Conservation (phyloP, 2,329 filamentous ascomycete genomes). For the Fusarium anguioides region DNA sequence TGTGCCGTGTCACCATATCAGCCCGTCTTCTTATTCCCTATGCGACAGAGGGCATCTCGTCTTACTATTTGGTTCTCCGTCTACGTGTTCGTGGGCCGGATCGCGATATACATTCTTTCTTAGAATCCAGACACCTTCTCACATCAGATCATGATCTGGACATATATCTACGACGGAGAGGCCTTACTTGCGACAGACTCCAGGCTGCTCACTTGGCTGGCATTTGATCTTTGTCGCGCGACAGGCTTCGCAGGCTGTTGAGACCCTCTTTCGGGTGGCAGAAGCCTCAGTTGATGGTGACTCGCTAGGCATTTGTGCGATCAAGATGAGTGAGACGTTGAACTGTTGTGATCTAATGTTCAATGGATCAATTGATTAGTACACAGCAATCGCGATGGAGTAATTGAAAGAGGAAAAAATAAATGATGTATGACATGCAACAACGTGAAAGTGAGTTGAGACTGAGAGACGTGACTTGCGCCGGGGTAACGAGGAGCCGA, state of each 20-base stretch:
- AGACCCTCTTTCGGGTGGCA: constrained; percentile 42
- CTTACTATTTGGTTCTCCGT: constrained; percentile 56
- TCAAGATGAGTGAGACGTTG: neutral
- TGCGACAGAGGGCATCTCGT: neutral
- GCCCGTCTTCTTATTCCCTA: too few relatives aligned
- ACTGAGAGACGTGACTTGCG: neutral
- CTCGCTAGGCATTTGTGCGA: constrained; percentile 21
- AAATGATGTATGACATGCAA: neutral
- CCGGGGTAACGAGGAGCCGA: constrained; percentile 35
- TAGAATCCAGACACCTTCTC: constrained; percentile 62
- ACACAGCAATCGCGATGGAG: neutral
- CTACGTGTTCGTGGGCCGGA: constrained; percentile 62
- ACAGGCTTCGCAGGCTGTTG: constrained; percentile 66
- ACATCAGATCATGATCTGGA: neutral
- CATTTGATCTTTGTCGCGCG: constrained; percentile 66
- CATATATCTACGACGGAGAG: neutral
- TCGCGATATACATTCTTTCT: constrained; percentile 64
- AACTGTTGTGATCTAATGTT: neutral
- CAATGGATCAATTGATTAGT: neutral
- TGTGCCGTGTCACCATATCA: neutral
- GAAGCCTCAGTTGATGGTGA: constrained; percentile 22
- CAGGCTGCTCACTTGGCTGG: constrained; percentile 58
- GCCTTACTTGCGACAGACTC: constrained; percentile 64
- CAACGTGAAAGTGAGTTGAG: neutral
- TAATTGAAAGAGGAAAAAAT: neutral